Conservation (phyloP, 305 asterid genomes). For the Rubia balearica region DNA sequence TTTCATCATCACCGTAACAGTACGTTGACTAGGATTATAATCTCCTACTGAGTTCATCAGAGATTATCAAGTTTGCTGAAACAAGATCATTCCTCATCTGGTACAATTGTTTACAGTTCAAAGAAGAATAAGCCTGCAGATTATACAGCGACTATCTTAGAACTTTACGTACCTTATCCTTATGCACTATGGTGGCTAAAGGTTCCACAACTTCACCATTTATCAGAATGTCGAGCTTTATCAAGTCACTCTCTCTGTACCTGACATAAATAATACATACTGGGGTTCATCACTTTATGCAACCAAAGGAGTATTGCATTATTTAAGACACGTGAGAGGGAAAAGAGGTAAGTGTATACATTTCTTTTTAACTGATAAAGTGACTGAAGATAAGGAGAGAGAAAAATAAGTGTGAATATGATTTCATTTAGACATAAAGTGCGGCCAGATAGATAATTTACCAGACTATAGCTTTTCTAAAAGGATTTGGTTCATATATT, state of each 20-base stretch:
- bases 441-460: background rate
- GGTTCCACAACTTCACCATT: constrained; percentile 94
- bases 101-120: background rate
- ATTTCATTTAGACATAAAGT: background rate
- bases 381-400: background rate
- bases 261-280: constrained; percentile 31
- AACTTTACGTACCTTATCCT: constrained; percentile 67
- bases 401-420: background rate
- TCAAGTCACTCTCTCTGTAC: constrained; percentile 76
- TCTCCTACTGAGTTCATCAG: background rate
- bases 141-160: background rate
- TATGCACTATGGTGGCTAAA: constrained; percentile 92
- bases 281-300: background rate
- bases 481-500: background rate
- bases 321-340: background rate
- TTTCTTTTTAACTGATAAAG: background rate
- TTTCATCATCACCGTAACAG: background rate
- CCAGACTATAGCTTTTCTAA: background rate
- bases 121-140: constrained; percentile 7
- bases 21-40: background rate
- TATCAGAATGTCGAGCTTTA: constrained; percentile 94
- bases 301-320: background rate
- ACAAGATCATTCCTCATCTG: background rate
- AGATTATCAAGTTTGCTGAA: background rate
- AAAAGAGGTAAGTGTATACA: background rate